These are phyloP conservation scores for Teratosphaeria epicoccoides DNA, from an alignment of 2,329 filamentous ascomycete species.

Conservation along the genomic window DNA sequence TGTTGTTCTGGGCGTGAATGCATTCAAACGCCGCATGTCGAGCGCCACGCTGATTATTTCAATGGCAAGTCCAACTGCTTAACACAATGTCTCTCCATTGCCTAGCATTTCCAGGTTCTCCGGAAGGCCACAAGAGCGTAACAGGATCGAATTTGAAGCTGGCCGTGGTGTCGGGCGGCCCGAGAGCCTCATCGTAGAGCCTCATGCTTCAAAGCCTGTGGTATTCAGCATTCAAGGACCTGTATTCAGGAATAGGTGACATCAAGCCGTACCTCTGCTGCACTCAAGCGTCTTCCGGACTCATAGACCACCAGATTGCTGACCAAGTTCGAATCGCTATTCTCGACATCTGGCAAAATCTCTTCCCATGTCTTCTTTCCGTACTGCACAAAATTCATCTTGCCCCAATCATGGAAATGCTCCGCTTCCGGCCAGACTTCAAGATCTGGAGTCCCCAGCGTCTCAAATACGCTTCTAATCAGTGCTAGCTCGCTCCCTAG, in stretches of 20 bases:
- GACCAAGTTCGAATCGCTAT: slow-evolving; percentile 55
- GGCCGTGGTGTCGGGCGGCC: neutral
- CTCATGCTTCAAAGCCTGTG: neutral
- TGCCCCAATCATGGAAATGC: slow-evolving; percentile 75
- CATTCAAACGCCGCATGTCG: no score
- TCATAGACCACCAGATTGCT: slow-evolving; percentile 62
- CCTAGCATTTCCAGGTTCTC: no score
- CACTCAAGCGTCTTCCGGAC: slow-evolving; percentile 54
- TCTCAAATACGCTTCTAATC: slow-evolving; percentile 86
- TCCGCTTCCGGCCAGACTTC: slow-evolving; percentile 70
- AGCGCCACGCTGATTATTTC: no score
- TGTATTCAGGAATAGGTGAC: neutral
- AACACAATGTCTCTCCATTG: no score
- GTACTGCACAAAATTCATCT: slow-evolving; percentile 69
- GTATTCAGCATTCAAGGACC: neutral
- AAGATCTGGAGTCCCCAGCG: slow-evolving; percentile 73
- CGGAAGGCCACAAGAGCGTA: no score
- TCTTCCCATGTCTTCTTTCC: slow-evolving; percentile 55
- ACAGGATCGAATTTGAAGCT: no score
- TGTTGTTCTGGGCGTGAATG: no score
- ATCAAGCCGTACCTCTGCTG: slow-evolving; percentile 43
- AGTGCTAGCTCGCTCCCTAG: slow-evolving; percentile 85
- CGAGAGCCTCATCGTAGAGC: neutral
- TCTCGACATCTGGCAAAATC: slow-evolving; percentile 53
- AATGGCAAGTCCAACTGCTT: no score